Evolutionary conservation across 2,329 filamentous ascomycete genomes (phyloP).

Genomic region (Juglanconis sp.): DNA sequence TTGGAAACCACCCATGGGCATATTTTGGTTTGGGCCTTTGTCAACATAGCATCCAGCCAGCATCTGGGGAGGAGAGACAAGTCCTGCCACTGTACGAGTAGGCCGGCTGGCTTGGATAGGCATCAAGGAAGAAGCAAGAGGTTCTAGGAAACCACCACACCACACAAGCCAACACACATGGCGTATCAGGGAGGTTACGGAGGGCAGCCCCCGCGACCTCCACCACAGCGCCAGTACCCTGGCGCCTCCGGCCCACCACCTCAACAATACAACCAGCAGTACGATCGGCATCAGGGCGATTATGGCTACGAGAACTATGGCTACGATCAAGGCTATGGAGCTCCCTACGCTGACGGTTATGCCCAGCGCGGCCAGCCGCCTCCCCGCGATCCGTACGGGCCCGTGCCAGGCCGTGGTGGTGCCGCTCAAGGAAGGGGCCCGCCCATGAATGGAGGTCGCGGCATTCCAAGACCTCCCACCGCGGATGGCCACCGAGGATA

Average conservation of each 20-base stretch:
- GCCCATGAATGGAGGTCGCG: slow-evolving; percentile 42
- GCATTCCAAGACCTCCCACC: slow-evolving; percentile 39
- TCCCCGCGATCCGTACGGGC: slow-evolving; percentile 44
- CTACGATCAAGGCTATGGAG: slow-evolving; percentile 35
- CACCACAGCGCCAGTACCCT: slow-evolving; percentile 35
- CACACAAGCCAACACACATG: slow-evolving; percentile 33
- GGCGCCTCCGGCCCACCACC: slow-evolving; percentile 27
- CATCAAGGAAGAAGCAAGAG: not conserved
- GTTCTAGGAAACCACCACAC: slow-evolving; percentile 8
- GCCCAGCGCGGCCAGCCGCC: slow-evolving; percentile 40
- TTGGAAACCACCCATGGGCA: not conserved
- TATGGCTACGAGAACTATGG: slow-evolving; percentile 44
- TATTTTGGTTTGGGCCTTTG: not conserved
- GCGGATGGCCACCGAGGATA: slow-evolving; percentile 34
- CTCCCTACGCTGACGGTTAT: slow-evolving; percentile 44
- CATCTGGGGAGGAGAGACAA: no score
- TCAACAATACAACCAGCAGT: slow-evolving; percentile 38
- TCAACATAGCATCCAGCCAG: no score
- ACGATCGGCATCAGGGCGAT: slow-evolving; percentile 44
- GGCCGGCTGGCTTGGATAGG: not conserved
- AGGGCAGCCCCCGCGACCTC: slow-evolving; percentile 38
- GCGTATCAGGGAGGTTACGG: slow-evolving; percentile 49
- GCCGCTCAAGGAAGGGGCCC: slow-evolving; percentile 35
- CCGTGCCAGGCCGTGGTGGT: slow-evolving; percentile 34
- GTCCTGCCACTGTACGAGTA: not conserved